These are phyloP conservation scores for Pythium brassicae DNA, from an alignment of 352 stramenopile genomes.

Conservation along the genomic window DNA sequence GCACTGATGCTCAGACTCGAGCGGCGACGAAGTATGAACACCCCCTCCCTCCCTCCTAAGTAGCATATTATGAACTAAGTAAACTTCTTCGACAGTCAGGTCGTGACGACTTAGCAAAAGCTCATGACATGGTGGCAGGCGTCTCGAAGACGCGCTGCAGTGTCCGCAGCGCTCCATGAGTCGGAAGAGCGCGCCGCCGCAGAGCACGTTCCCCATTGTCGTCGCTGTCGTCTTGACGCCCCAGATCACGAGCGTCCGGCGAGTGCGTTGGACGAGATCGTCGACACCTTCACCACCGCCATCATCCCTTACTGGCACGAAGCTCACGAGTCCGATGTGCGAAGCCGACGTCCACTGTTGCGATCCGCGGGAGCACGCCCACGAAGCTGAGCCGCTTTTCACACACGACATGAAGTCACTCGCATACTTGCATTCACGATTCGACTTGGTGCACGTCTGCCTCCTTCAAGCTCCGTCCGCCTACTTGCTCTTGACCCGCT, in stretches of 20 bases:
- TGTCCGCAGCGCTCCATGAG: conserved; percentile 22
- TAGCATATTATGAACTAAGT: too few species aligned
- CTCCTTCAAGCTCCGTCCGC: conserved; percentile 1
- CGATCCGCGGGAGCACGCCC: conserved; percentile 25
- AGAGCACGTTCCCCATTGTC: conserved; percentile 39
- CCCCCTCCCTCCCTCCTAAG: too few species aligned
- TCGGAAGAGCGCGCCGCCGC: conserved; percentile 26
- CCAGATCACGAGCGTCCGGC: conserved; percentile 54
- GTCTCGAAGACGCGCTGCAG: conserved; percentile 29
- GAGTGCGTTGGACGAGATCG: conserved; percentile 9
- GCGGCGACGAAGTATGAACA: too few species aligned
- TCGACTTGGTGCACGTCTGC: too few species aligned
- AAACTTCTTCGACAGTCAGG: too few species aligned
- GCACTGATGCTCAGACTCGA: conserved; percentile 31
- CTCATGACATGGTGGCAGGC: too few species aligned
- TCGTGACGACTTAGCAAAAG: too few species aligned
- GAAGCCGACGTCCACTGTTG: conserved; percentile 36
- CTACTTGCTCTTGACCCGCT: conserved; percentile 1
- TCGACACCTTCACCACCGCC: too few species aligned
- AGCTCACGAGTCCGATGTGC: conserved; percentile 55
- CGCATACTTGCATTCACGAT: conserved; percentile 1
- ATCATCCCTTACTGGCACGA: conserved; percentile 28
- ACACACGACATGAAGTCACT: neutral
- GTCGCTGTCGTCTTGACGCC: conserved; percentile 54
- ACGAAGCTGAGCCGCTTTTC: too few species aligned